Percentiles rank a stretch among this genome's conserved stretches.
These are phyloP conservation scores for Dioscorea alata DNA, from an alignment of 106 monocot genomes.

Conservation along the genomic window DNA sequence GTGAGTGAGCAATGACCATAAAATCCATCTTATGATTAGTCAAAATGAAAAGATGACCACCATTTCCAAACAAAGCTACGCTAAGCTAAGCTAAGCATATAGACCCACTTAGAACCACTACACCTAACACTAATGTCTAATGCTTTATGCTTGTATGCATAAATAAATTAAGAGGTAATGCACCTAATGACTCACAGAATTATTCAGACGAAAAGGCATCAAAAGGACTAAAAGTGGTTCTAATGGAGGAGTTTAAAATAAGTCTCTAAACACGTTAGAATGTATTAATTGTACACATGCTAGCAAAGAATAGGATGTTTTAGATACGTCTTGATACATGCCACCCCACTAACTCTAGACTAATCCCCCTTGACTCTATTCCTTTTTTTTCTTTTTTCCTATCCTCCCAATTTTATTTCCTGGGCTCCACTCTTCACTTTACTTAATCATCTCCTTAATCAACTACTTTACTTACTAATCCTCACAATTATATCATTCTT, in stretches of 20 bases:
- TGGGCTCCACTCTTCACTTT: not conserved
- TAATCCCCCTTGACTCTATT: too few species aligned
- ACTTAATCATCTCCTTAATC: not conserved
- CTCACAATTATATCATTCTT: not conserved
- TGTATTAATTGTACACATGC: conserved; percentile 2
- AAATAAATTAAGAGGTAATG: conserved; percentile 2
- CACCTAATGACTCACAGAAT: conserved; percentile 13
- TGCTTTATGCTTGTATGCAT: conserved; percentile 25
- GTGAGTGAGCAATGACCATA: conserved; percentile 3
- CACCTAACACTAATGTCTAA: conserved; percentile 42
- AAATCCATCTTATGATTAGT: not conserved
- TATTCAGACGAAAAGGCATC: conserved; percentile 6
- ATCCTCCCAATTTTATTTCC: too few species aligned
- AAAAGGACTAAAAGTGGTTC: not conserved
- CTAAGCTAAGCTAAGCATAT: not conserved
- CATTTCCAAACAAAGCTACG: conserved; percentile 15
- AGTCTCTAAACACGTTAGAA: not conserved
- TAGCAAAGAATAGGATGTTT: not conserved
- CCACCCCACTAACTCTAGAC: conserved; percentile 7
- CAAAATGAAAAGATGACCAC: conserved; percentile 12
- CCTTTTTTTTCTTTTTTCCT: too few species aligned
- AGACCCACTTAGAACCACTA: conserved; percentile 39
- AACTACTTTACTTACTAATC: too few species aligned
- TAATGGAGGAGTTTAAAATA: not conserved
- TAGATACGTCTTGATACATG: conserved; percentile 17